Conservation (phyloP, 176 grass and related monocot species). For the Olyra latifolia region DNA sequence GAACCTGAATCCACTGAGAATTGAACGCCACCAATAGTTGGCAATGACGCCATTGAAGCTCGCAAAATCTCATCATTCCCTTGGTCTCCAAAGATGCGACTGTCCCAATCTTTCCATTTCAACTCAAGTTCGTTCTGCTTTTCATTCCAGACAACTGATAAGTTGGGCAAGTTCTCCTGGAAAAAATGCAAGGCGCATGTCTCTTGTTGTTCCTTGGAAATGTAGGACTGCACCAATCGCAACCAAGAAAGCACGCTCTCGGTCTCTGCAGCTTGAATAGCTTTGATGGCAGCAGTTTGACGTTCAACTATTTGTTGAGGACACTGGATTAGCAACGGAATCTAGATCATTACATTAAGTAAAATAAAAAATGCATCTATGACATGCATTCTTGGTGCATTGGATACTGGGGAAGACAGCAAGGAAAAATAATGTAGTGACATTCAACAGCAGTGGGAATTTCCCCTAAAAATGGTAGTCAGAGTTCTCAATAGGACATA, state of each 20-base stretch:
- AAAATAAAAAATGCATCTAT: background rate
- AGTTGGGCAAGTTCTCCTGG: slow-evolving; percentile 66
- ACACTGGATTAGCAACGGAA: slow-evolving; percentile 23
- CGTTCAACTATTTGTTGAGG: slow-evolving; percentile 48
- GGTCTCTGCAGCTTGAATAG: slow-evolving; percentile 55
- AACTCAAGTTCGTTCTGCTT: slow-evolving; percentile 55
- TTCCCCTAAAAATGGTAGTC: background rate
- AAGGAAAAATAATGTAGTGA: background rate
- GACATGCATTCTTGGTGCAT: background rate
- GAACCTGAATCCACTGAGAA: slow-evolving; percentile 76
- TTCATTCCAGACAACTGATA: slow-evolving; percentile 44
- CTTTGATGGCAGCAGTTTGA: slow-evolving; percentile 60
- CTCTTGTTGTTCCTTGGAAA: slow-evolving; percentile 66
- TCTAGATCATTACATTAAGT: background rate
- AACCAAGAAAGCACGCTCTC: slow-evolving; percentile 58
- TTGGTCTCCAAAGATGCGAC: slow-evolving; percentile 32
- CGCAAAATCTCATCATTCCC: slow-evolving; percentile 38
- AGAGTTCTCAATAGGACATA: background rate
- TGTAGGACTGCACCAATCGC: slow-evolving; percentile 44
- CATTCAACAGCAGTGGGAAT: background rate
- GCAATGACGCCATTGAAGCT: slow-evolving; percentile 52
- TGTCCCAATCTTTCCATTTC: slow-evolving; percentile 57
- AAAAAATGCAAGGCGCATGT: slow-evolving; percentile 68
- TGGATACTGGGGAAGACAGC: background rate
- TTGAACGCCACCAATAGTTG: slow-evolving; percentile 46